These are phyloP conservation scores for Elsinoe perseae DNA, from an alignment of 2,329 filamentous ascomycete genomes.

Conservation along the genomic window DNA sequence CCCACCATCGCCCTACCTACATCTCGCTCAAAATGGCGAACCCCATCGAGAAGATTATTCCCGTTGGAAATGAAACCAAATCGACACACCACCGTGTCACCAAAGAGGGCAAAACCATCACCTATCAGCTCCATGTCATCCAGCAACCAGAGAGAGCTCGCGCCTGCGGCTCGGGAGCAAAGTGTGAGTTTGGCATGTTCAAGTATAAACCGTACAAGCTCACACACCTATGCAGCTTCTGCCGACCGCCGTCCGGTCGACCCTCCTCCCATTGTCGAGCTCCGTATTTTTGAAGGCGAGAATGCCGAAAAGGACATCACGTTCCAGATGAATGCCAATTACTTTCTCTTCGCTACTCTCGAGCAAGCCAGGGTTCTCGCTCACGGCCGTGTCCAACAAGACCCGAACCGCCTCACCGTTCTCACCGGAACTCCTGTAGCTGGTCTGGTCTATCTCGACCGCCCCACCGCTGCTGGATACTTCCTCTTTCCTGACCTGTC, in stretches of 20 bases:
- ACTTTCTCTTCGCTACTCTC: conserved; percentile 91
- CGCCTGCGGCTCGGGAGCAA: conserved; percentile 90
- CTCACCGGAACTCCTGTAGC: conserved; percentile 91
- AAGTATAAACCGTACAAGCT: conserved; percentile 17
- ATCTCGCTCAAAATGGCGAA: not conserved
- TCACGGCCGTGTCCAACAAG: conserved; percentile 62
- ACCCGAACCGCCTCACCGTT: conserved; percentile 65
- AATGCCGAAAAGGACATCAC: conserved; percentile 52
- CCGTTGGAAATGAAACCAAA: conserved; percentile 50
- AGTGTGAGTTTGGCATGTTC: conserved; percentile 55
- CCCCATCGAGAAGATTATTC: conserved; percentile 35
- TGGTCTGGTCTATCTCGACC: conserved; percentile 91
- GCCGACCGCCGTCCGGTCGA: conserved; percentile 89
- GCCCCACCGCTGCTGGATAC: conserved; percentile 71
- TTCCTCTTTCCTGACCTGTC: conserved; percentile 97
- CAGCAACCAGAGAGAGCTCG: conserved; percentile 91
- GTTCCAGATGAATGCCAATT: conserved; percentile 89
- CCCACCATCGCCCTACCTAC: not conserved
- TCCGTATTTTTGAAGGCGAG: conserved; percentile 71
- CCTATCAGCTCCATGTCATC: conserved; percentile 75
- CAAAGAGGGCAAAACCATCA: conserved; percentile 66
- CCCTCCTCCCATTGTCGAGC: conserved; percentile 85
- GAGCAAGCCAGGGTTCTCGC: conserved; percentile 79
- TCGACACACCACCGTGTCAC: conserved; percentile 53
- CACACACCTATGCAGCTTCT: conserved; percentile 48